Base-by-base conservation (phyloP, 257 asterid genomes). In the Rehmannia glutinosa region DNA sequence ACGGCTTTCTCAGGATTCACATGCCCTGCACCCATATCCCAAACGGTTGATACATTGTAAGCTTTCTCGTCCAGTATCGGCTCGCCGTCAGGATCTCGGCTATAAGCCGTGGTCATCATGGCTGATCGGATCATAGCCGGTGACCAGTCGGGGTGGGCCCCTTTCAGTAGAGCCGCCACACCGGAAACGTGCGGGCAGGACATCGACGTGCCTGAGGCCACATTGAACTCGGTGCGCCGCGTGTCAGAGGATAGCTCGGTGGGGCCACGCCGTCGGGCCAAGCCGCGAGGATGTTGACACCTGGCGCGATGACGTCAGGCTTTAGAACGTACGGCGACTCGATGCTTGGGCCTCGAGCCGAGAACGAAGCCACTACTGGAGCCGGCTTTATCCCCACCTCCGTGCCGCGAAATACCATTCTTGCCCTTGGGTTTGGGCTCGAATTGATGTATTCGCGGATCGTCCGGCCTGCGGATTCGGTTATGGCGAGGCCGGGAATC, bases 101-200 rank as follows among this genome's bases (percentile, higher is more conserved):
- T 75, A 75, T 87, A 85, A 2, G 97, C 89, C 0, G 98, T 89
- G 13, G 96, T 92, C 98, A 92, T 92, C 49, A 92, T 68, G 25
- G 98, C 96, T 1, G 98, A 92, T 0, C 89, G 77, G 32, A 89
- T 81, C 97, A 92, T 89, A 1, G 97, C 97, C n/a, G 97, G 96
- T 0, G 97, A 86, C 98, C 98, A 92, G 33, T 86, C 95, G 0
- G 89, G 91, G 73, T 90, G 98, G 25, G 94, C 95, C 16, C 97
- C 95, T 64, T 86, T 87, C 17, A 92, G 79, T 42, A 92, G 68
- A 0, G 96, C 97, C 1, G 96, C 95, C 42, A 86, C 87, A 23
- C 98, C 98, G 6, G 96, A 87, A 1, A 77, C 74, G 56, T 92
- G 98, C 0, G 98, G 98, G 75, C 98, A 92, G 0, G 98, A 90